These are phyloP conservation scores for Amylostereum areolatum DNA, from an alignment of 1,284 basidiomycete species.

Conservation along the genomic window DNA sequence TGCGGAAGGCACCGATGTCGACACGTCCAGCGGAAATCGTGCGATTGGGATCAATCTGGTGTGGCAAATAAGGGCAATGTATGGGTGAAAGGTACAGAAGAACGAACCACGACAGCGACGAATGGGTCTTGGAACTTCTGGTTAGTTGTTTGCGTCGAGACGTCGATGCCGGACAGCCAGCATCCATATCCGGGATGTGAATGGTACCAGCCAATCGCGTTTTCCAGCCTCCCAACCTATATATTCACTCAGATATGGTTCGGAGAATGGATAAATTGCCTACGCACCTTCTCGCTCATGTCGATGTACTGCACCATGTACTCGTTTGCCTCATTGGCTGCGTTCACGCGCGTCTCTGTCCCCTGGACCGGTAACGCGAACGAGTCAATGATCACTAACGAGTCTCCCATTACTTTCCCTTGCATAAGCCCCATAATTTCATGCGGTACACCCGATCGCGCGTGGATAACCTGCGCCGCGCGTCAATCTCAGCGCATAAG, in stretches of 20 bases:
- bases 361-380: slow-evolving; percentile 97
- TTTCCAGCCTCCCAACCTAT: slow-evolving; percentile 78
- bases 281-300: slow-evolving; percentile 66
- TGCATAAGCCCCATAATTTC: slow-evolving; percentile 99
- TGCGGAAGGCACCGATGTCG: slow-evolving; percentile 97
- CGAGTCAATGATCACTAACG: slow-evolving; percentile 91
- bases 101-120: slow-evolving; percentile 88
- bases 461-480: slow-evolving; percentile 83
- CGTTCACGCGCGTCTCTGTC: slow-evolving; percentile 98
- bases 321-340: slow-evolving; percentile 93
- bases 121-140: slow-evolving; percentile 96
- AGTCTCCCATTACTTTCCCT: slow-evolving; percentile 85
- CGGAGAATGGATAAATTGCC: too few species aligned
- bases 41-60: slow-evolving; percentile 95
- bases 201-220: slow-evolving; percentile 98
- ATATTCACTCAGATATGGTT: background rate
- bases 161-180: slow-evolving; percentile 96
- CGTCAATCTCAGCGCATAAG: background rate
- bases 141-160: slow-evolving; percentile 92
- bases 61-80: slow-evolving; percentile 1
- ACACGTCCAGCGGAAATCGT: slow-evolving; percentile 97
- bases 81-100: background rate
- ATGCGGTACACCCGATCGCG: slow-evolving; percentile 93
- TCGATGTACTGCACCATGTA: slow-evolving; percentile 96
- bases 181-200: slow-evolving; percentile 97